A percentile compares a stretch with the other conserved stretches of the same genome.
Conservation (phyloP, 2,329 filamentous ascomycete species). For the Ascochyta clinopodiicola region DNA sequence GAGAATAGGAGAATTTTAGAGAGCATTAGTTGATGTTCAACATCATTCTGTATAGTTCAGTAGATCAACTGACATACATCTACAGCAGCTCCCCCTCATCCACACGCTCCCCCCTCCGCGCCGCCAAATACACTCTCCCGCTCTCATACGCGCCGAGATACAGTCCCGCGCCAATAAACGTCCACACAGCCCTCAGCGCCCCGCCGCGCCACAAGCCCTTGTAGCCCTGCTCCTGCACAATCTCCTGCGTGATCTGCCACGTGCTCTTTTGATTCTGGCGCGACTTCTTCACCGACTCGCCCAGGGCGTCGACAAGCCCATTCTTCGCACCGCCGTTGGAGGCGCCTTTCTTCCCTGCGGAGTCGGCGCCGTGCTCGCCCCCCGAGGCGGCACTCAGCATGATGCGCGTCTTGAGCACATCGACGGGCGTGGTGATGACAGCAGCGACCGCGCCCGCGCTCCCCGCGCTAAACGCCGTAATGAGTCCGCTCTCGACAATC, state of each 20-base stretch:
- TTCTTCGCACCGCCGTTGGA: conserved; percentile 15
- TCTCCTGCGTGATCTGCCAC: conserved; percentile 67
- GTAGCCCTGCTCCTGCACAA: conserved; percentile 71
- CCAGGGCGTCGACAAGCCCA: conserved; percentile 51
- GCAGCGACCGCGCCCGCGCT: conserved; percentile 76
- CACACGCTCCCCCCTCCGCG: conserved; percentile 51
- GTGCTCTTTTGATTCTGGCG: conserved; percentile 49
- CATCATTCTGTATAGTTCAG: too few relatives aligned
- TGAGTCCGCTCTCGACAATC: conserved; percentile 70
- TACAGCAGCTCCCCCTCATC: conserved; percentile 42
- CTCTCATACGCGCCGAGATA: conserved; percentile 89
- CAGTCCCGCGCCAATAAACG: conserved; percentile 79
- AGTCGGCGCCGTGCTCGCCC: neutral
- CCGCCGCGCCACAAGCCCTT: conserved; percentile 80
- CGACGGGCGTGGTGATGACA: conserved; percentile 83
- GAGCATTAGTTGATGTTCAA: too few relatives aligned
- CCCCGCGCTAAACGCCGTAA: conserved; percentile 78
- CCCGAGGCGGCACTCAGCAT: conserved; percentile 67
- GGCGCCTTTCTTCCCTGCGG: neutral
- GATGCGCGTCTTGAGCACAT: conserved; percentile 88
- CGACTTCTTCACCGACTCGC: conserved; percentile 43
- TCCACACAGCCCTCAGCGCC: conserved; percentile 77
- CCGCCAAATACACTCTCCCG: conserved; percentile 64
- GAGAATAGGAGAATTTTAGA: too few relatives aligned
- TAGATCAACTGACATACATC: neutral